phyloP scores from a whole-genome alignment of 2,329 filamentous ascomycete species.

The Zymoseptoria tritici region DNA sequence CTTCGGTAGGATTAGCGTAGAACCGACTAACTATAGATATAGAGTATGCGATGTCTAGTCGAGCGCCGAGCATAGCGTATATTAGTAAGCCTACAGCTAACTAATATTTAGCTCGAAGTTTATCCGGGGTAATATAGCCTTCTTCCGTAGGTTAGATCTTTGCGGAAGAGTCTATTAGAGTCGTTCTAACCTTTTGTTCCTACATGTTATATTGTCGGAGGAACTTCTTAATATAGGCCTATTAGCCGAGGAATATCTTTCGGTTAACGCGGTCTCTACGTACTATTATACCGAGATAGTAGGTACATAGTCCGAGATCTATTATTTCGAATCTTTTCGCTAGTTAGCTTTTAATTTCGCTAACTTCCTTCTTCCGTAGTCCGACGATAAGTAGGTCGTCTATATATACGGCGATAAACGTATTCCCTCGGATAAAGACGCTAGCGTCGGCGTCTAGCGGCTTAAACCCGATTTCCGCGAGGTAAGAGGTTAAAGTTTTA shows the following conservation, averaged over 20 bases:
- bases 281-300: constrained; percentile 25
- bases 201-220: constrained; percentile 8
- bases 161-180: constrained; percentile 13
- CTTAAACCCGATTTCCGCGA: constrained; percentile 15
- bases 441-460: constrained; percentile 6
- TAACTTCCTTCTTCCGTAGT: constrained; percentile 6
- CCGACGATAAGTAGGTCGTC: constrained; percentile 24
- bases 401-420: constrained; percentile 20
- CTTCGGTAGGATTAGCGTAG: constrained; percentile 7
- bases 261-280: constrained; percentile 6
- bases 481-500: constrained; percentile 1
- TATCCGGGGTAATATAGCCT: too few relatives aligned
- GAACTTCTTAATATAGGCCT: constrained; percentile 20
- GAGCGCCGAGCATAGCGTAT: constrained; percentile 5
- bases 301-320: constrained; percentile 17
- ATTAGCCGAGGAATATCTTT: constrained; percentile 15
- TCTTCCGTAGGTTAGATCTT: neutral
- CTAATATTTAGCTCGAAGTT: too few relatives aligned
- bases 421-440: constrained; percentile 11
- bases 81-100: too few relatives aligned
- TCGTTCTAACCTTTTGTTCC: constrained; percentile 4
- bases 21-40: constrained; percentile 12
- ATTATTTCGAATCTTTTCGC: constrained; percentile 20
- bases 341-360: constrained; percentile 16
- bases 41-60: constrained; percentile 15